Percentiles rank a stretch among this genome's conserved stretches.
These are phyloP conservation scores for Thamnidium elegans DNA, from an alignment of 192 early-diverging fungal species.

Conservation along the genomic window DNA sequence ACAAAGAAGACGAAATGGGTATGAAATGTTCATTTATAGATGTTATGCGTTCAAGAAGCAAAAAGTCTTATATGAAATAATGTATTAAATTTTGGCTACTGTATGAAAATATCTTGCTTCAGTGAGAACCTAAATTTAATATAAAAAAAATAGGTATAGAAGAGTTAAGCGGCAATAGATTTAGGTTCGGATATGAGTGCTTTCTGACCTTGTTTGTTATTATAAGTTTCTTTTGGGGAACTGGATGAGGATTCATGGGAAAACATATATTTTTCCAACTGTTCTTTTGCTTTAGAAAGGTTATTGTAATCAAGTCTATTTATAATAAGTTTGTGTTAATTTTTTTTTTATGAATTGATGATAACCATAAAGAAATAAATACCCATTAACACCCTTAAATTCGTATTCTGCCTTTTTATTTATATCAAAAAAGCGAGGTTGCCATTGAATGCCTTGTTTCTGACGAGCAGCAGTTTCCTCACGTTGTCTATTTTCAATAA, in stretches of 20 bases:
- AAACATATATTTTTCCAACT: slow-evolving; percentile 1
- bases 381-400: slow-evolving; percentile 38
- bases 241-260: not conserved
- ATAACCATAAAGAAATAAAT: not conserved
- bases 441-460: slow-evolving; percentile 49
- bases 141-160: not conserved
- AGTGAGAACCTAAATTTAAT: not conserved
- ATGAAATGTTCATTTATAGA: too few species aligned
- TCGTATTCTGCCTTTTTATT: slow-evolving; percentile 35
- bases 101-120: not conserved
- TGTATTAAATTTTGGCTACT: not conserved
- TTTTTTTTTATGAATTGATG: not conserved
- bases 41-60: too few species aligned
- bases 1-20: too few species aligned
- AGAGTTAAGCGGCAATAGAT: not conserved
- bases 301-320: slow-evolving; percentile 14
- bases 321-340: not conserved
- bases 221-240: not conserved
- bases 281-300: slow-evolving; percentile 1
- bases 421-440: slow-evolving; percentile 61
- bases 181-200: not conserved
- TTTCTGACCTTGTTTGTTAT: not conserved
- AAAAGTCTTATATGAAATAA: not conserved
- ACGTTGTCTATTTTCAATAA: slow-evolving; percentile 75
- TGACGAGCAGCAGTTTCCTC: slow-evolving; percentile 53